Conservation (phyloP, 2,329 filamentous ascomycete species). For the Myrmaecium sp. region DNA sequence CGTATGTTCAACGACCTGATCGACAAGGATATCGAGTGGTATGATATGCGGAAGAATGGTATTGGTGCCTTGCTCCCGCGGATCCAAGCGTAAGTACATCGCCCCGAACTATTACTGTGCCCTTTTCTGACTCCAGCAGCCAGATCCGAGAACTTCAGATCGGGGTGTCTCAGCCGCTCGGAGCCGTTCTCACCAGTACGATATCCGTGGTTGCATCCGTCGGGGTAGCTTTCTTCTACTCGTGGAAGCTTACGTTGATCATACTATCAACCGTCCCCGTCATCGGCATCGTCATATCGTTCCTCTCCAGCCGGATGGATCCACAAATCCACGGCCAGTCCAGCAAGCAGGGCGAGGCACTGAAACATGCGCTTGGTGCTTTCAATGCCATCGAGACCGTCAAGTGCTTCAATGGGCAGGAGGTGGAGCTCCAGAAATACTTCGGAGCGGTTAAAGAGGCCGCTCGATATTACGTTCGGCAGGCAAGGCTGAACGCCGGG, state of each 20-base stretch:
- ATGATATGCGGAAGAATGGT: conserved; percentile 56
- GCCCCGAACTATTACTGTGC: background rate
- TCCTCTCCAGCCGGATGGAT: conserved; percentile 45
- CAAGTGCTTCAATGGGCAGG: conserved; percentile 68
- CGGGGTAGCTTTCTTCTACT: conserved; percentile 56
- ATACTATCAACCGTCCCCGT: conserved; percentile 58
- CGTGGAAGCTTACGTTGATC: conserved; percentile 71
- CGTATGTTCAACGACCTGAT: conserved; percentile 52
- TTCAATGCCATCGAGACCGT: conserved; percentile 66
- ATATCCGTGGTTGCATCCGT: conserved; percentile 52
- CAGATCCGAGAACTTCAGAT: conserved; percentile 69
- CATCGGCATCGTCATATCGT: conserved; percentile 40
- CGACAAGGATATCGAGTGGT: conserved; percentile 66
- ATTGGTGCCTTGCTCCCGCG: conserved; percentile 53
- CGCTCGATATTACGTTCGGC: conserved; percentile 45
- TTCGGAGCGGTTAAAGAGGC: conserved; percentile 37
- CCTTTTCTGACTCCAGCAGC: conserved; percentile 29
- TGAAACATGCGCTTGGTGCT: conserved; percentile 54
- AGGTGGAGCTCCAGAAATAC: conserved; percentile 53
- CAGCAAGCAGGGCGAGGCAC: conserved; percentile 46
- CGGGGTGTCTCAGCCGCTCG: conserved; percentile 64
- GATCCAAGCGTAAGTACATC: conserved; percentile 52
- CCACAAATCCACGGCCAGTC: conserved; percentile 54
- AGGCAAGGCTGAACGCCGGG: conserved; percentile 50
- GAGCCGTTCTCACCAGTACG: conserved; percentile 47